phyloP scores from a whole-genome alignment of 2,329 filamentous ascomycete species.

The Aureobasidium sp. region DNA sequence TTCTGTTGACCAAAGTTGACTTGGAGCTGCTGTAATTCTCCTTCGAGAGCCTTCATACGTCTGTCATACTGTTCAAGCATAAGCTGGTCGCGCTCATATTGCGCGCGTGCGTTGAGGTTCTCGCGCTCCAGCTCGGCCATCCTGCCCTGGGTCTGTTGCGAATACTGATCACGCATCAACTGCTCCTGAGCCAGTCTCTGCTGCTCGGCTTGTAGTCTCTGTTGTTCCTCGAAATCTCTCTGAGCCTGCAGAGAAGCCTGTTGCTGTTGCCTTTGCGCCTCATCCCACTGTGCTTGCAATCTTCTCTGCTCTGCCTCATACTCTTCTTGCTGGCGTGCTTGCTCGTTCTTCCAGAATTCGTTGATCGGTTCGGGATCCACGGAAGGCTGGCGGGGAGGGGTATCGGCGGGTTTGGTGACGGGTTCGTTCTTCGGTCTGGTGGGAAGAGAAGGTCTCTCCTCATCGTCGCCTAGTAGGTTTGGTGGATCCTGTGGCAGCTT shows the following conservation, averaged over 20 bases:
- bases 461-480: conserved; percentile 77
- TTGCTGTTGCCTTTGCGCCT: conserved; percentile 72
- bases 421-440: conserved; percentile 59
- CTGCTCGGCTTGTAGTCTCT: conserved; percentile 77
- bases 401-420: conserved; percentile 61
- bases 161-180: conserved; percentile 75
- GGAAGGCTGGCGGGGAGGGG: conserved; percentile 55
- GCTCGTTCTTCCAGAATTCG: conserved; percentile 95
- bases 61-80: conserved; percentile 95
- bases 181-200: conserved; percentile 87
- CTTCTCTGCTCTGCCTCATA: conserved; percentile 91
- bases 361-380: conserved; percentile 91
- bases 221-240: conserved; percentile 93
- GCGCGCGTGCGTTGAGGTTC: conserved; percentile 85
- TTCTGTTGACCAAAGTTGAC: conserved; percentile 79
- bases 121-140: conserved; percentile 91
- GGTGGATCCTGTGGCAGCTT: conserved; percentile 93
- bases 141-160: conserved; percentile 91
- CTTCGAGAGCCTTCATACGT: conserved; percentile 85
- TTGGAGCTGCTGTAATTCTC: conserved; percentile 74
- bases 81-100: conserved; percentile 94
- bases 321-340: conserved; percentile 83
- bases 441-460: conserved; percentile 73
- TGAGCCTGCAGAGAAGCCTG: conserved; percentile 78
- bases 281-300: conserved; percentile 77